Evolutionary conservation across 768 basidiomycete species (phyloP), one percentile per base, ranked within the genome.

Genomic region (Phaeotremella skinneri): DNA sequence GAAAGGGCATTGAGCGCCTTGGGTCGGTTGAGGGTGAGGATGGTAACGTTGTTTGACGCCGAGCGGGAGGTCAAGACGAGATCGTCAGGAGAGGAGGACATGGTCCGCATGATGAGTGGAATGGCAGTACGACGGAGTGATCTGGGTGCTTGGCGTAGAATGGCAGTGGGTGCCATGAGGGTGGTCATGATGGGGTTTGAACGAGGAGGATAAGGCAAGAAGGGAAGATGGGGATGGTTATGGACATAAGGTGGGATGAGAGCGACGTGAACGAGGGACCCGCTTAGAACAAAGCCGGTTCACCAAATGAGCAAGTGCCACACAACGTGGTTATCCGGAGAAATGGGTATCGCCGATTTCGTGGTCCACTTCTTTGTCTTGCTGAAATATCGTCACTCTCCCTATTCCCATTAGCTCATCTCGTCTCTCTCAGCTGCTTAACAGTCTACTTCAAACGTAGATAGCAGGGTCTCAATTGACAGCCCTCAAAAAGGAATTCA

Each of bases 1-100:
- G 82, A 87, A 59, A 99, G 81, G 2, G 96, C 93, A 73, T 96
- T 97, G 61, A 79, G 69, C 26, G 74, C 75, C 49, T 74, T 72
- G 43, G 72, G 72, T 52, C 69, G 51, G 55, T 76, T 72, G 29
- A 76, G 63, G 17, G 68, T 67, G 32, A 72, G 56, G 37, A 74
- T 68, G 32, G 63, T 55, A 37, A 75, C 74, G 27, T 63, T 64
- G 54, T 72, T 73, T 5, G 64, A 56, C 4, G 45, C 4, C 32
- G 66, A 67, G 55, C 69, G 25, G 45, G 62, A 48, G 27, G 72
- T 27, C 17, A 76, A 43, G 55, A 76, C 72, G 34, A 76, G 67
- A 9, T 49, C 62, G 7, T 75, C 75, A 13, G 66, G 13, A 14
- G 70, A 43, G 23, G 73, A 52, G 3, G 75, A 67, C 75, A 76